A percentile compares a stretch with the other conserved stretches of the same genome.
Conservation (phyloP, 768 basidiomycete species). For the Boletus pseudo-olivaceus region DNA sequence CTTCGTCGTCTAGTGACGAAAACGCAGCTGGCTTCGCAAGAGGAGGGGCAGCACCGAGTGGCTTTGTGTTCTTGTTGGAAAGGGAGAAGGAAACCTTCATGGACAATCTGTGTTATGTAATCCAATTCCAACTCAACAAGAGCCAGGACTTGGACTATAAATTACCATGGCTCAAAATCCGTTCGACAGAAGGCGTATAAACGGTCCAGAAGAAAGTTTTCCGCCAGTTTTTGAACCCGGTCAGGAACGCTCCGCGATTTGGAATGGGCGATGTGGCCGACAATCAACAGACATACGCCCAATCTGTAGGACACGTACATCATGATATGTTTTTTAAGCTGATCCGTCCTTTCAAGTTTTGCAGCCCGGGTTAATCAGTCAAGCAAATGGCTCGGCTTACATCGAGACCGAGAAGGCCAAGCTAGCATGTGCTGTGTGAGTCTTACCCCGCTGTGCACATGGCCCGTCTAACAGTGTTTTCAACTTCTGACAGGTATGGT, state of each 20-base stretch:
- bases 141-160: conserved; percentile 8
- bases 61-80: conserved; percentile 46
- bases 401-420: conserved; percentile 91
- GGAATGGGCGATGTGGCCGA: conserved; percentile 47
- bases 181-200: conserved; percentile 85
- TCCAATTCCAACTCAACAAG: neutral
- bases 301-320: conserved; percentile 60
- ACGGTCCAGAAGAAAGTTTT: conserved; percentile 84
- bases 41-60: conserved; percentile 49
- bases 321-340: neutral
- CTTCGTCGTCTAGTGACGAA: conserved; percentile 62
- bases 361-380: conserved; percentile 83
- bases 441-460: conserved; percentile 14
- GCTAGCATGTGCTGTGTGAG: conserved; percentile 94
- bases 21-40: conserved; percentile 63
- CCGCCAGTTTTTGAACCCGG: conserved; percentile 55
- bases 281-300: conserved; percentile 67
- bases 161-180: conserved; percentile 46
- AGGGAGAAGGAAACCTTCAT: conserved; percentile 95
- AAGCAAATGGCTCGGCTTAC: conserved; percentile 96
- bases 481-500: conserved; percentile 57
- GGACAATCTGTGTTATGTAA: conserved; percentile 21
- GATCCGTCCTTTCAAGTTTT: conserved; percentile 53
- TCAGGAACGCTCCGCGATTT: conserved; percentile 21
- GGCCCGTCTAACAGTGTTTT: neutral